Evolutionary conservation across 352 stramenopile genomes (phyloP), one percentile per base, ranked within the genome.

Genomic region (Globisporangium okanoganense): DNA sequence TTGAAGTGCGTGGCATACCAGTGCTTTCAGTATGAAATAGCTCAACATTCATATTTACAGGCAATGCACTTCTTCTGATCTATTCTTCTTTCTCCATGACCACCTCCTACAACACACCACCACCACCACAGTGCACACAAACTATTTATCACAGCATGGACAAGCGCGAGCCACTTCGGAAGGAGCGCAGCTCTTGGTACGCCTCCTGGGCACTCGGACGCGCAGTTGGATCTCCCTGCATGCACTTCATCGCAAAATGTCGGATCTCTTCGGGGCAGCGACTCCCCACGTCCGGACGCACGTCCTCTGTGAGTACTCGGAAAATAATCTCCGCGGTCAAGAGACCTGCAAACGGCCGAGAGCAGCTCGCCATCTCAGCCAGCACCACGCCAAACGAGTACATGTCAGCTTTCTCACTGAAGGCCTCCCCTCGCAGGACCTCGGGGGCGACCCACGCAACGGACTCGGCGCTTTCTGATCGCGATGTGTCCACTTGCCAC

Each of bases 341-440:
- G 27, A 87, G 66, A 20, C 79, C 79, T 3, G 87, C 78, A 45
- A 90, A 91, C 13, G 81, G 79, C 60, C 85, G 80, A 33, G 65
- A 53, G 56, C 77, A 83, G 44, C 78, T 93, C 24, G 75, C 71
- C 48, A 94, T 56, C 71, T 94, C 85, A 2, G 80, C 82, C 43
- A 95, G 57, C 22, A 95, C 78, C 2, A 93, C 82, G 18, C 85
- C 85, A 56, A 95, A 92, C 45, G 85, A 95, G 68, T 95, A 95
- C 20, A 95, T 89, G 59, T 95, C 85, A 5, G 85, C 84, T 71
- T 80, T 90, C 61, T 95, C 85, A 1, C 76, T 95, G 69, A 90
- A 94, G 13, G 81, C 72, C 58, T 92, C 85, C 6, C 85, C 81
- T 1, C 83, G 74, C 47, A 94, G 57, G 36, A 94, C 76, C 64